phyloP scores from a whole-genome alignment of 2,329 filamentous ascomycete genomes.

The Claviceps pazoutovae region DNA sequence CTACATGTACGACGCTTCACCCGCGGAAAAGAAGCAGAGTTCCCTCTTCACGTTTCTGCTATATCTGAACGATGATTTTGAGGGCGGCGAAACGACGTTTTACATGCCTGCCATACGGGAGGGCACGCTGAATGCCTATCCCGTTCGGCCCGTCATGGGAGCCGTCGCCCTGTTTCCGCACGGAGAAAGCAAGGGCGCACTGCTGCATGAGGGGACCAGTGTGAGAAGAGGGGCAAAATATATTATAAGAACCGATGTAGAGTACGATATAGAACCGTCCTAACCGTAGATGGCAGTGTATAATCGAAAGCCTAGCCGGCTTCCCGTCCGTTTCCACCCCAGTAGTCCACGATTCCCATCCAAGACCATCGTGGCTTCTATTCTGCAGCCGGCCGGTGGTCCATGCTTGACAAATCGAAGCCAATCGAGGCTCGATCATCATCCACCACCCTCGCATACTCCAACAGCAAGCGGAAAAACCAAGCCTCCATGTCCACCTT shows the following conservation, averaged over 20 bases:
- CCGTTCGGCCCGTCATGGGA: conserved; percentile 54
- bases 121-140: conserved; percentile 54
- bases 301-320: no score
- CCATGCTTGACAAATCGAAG: conserved; percentile 22
- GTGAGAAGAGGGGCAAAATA: conserved; percentile 54
- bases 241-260: conserved; percentile 56
- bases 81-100: conserved; percentile 57
- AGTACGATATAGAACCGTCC: conserved; percentile 46
- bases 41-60: conserved; percentile 56
- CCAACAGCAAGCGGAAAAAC: conserved; percentile 54
- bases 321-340: no score
- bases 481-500: conserved; percentile 59
- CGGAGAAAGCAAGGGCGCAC: conserved; percentile 48
- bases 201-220: conserved; percentile 58
- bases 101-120: conserved; percentile 52
- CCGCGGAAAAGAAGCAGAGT: conserved; percentile 43
- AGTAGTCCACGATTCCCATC: no score
- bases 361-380: no score
- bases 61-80: conserved; percentile 59
- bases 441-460: conserved; percentile 54
- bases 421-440: conserved; percentile 47
- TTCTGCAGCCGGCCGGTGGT: no score
- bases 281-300: not conserved
- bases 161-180: conserved; percentile 56
- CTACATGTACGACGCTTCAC: conserved; percentile 55